These are phyloP conservation scores for Flaveria ramosissima DNA, from an alignment of 129 eudicot genomes.

Conservation along the genomic window DNA sequence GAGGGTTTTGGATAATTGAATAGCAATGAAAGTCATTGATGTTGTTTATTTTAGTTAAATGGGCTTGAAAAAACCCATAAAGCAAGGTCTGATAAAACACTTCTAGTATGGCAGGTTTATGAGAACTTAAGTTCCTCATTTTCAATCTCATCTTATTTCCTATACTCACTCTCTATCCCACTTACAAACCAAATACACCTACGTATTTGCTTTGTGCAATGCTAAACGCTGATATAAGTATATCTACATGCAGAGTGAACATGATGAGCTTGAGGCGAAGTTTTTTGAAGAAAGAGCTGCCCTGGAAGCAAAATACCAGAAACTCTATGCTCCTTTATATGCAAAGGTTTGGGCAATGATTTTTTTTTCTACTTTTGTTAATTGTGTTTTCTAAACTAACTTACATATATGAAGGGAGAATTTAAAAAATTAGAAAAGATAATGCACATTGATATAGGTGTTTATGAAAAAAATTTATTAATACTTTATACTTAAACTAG, in stretches of 20 bases:
- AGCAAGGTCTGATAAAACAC: neutral
- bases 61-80: neutral
- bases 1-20: neutral
- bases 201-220: neutral
- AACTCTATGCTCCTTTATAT: slow-evolving; percentile 74
- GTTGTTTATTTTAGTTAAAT: neutral
- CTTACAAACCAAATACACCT: neutral
- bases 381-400: neutral
- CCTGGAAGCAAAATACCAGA: slow-evolving; percentile 79
- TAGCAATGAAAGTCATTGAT: neutral
- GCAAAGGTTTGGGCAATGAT: slow-evolving; percentile 45
- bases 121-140: too few relatives aligned
- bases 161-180: neutral
- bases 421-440: neutral
- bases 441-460: neutral
- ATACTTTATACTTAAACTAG: too few relatives aligned
- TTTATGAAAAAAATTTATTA: too few relatives aligned
- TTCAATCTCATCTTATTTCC: neutral
- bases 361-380: neutral
- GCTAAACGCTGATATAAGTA: neutral
- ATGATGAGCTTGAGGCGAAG: slow-evolving; percentile 78
- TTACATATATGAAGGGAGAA: neutral
- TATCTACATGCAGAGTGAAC: slow-evolving; percentile 48
- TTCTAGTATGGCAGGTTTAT: neutral
- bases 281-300: slow-evolving; percentile 83